These are phyloP conservation scores for Ophiostoma quercus DNA, from an alignment of 2,329 filamentous ascomycete species.

Conservation along the genomic window DNA sequence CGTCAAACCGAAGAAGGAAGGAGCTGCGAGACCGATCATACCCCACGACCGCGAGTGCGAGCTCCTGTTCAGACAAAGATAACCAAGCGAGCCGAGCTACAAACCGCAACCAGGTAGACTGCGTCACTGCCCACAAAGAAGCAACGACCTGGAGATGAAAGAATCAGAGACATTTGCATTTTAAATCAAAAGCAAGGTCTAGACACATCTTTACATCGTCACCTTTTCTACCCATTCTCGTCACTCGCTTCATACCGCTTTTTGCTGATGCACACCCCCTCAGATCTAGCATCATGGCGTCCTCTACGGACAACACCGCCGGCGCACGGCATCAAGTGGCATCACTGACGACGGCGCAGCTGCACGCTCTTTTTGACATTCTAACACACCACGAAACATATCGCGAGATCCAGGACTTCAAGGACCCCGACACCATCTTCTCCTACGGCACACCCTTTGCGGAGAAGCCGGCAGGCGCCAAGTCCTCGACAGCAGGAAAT, in stretches of 20 bases:
- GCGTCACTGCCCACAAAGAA: not conserved
- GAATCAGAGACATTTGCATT: not conserved
- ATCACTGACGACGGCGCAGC: slow-evolving; percentile 37
- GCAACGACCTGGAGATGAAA: not conserved
- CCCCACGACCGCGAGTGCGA: not conserved
- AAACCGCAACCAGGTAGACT: not conserved
- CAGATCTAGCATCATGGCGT: not conserved
- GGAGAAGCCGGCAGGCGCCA: slow-evolving; percentile 23
- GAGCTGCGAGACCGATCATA: not conserved
- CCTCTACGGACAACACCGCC: not conserved
- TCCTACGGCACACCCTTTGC: slow-evolving; percentile 67
- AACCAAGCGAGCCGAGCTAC: not conserved
- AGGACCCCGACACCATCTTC: slow-evolving; percentile 56
- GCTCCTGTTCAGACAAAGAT: not conserved
- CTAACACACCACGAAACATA: slow-evolving; percentile 57
- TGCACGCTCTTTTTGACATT: slow-evolving; percentile 54
- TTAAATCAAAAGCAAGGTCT: not conserved
- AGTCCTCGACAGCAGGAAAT: not conserved
- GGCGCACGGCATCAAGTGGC: not conserved
- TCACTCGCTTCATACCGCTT: not conserved
- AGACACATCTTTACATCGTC: not conserved
- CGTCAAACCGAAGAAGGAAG: slow-evolving; percentile 12
- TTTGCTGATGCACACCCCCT: not conserved
- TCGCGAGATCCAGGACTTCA: slow-evolving; percentile 67
- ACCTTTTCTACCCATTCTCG: too few species aligned